Base-by-base conservation (phyloP, 306 rosid genomes). In the Cucurbita maxima region DNA sequence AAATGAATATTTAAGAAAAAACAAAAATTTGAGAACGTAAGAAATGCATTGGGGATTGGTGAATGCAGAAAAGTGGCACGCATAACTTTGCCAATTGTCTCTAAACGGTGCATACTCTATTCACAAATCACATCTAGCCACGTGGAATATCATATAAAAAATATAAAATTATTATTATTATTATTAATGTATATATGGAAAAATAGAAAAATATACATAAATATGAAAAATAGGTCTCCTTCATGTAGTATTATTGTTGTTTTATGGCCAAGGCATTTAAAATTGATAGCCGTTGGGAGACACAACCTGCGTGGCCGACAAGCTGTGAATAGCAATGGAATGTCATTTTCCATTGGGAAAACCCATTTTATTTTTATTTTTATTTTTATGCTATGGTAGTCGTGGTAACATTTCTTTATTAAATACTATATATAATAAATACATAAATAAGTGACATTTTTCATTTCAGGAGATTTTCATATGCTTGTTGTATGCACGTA, bases 281-380 rank as follows among this genome's bases (percentile, higher is more conserved):
- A 66, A 18, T 18, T 66, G 10, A 6, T 44, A 66, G 72, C 72
- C 72, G 72, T 66, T 66, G 38, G 72, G 55, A 20, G 72, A 66
- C 72, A 66, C 72, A 66, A 66, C 18, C n/a, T 20, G 54, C 52
- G 72, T 66, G 72, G 72, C 72, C 54, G 72, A 66, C 72, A 66
- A 44, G 51, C 70, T 6, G 34, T 8, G 1, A 22, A 16, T 9
- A 3, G 47, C 10, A 16, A 7, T 1, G 70, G 2, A 40, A 8
- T 16, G 70, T 63, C 70, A 30, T 40, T 63, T 63, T 63, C 16
- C 16, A 63, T 63, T 40, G 50, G 70, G 48, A 37, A 63, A n/a
- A 51, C 71, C 71, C 71, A 62, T 37, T 40, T 18, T 53, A 0
- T 22, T 22, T 22, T 22, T n/a, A n/a, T n/a, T 25, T 25, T 25